Evolutionary conservation across 192 early-diverging fungal genomes (phyloP), one percentile per base, ranked within the genome.

Genomic region (Backusella mclennaniae): DNA sequence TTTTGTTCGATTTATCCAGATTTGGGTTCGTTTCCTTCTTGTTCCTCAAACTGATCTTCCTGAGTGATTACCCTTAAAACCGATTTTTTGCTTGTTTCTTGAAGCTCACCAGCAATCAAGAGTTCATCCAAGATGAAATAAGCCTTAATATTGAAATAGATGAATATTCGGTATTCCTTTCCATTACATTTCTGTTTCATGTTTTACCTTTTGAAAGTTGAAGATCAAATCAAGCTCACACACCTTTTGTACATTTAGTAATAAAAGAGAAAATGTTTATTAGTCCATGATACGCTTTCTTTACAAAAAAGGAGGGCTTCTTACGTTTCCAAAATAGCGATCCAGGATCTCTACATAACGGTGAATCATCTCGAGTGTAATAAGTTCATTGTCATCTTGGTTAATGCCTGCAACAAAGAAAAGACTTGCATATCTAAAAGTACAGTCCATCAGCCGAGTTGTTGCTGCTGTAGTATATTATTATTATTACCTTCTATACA

Each of bases 161-260:
- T 35, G 26, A 41, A 19, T 38, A 15, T 52, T 53, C 46, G 5
- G 15, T 31, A 33, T 33, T 2, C 3, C 23, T 63, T 44, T 73
- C 39, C 21, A 26, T 35, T 71, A 41, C 6, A 44, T 31, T 19
- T 42, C 17, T 19, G 17, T 23, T 59, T 59, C 53, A 23, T 23
- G 1, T 23, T 9, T 59, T 83, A 85, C 84, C 82, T 91, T 90
- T 70, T 99, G 95, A 85, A 97, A 99, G 86, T 98, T 95, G 89
- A 98, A 99, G 74, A 99, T 98, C 72, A 99, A 89, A 83, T 99
- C 98, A 66, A 99, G 86, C 75, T 99, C 98, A 82, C 96, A 95
- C 0, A 96, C 89, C 89, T 90, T 79, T 31, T 39, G 33, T 31
- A n/a, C 31, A 19, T 29, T 36, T 12, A 46, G 21, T 29, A 44